Evolutionary conservation across 306 rosid genomes (phyloP), one percentile per base, ranked within the genome.

Genomic region (Rosa persica): DNA sequence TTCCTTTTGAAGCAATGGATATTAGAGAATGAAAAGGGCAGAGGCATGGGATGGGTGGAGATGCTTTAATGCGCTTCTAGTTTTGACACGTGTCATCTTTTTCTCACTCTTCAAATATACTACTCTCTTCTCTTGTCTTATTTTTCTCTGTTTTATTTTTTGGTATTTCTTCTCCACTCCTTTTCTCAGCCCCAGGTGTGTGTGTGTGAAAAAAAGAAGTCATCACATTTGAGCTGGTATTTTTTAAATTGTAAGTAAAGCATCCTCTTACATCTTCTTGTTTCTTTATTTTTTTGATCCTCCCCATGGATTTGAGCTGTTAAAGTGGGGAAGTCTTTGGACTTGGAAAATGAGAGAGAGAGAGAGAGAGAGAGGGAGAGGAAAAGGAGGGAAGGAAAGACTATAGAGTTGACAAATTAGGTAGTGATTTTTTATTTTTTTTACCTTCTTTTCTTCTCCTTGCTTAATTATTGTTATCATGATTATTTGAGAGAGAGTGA

Each of bases 341-440:
- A 78, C 60, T 77, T 58, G 72, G 81, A 67, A 58, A 68, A 73
- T 51, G 44, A 64, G 68, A 73, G 71, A 57, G 69, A 62, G 67
- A 23, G 69, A 39, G 74, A 27, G 46, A 75, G 78, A 57, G n/a
- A n/a, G n/a, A 27, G 44, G 76, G 39, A 61, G 16, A 60, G 36
- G 36, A 27, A 13, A 62, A 8, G 65, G 65, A 82, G 76, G 74
- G 70, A 67, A 48, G 79, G 67, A 71, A 55, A 76, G 86, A 82
- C 87, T 81, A 74, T 22, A 62, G 75, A 74, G 90, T 91, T 91
- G 89, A 93, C 93, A 85, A 83, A 84, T 87, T 87, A 78, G 93
- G 91, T 88, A 87, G 87, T 84, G 74, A 43, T 86, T 78, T 81
- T 64, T 73, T 54, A 78, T 79, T 48, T 73, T 61, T 83, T 77